Percentiles rank a stretch among this genome's conserved stretches.
Evolutionary conservation across 2,329 filamentous ascomycete species (phyloP).

Genomic region (Lasiodiplodia citricola): DNA sequence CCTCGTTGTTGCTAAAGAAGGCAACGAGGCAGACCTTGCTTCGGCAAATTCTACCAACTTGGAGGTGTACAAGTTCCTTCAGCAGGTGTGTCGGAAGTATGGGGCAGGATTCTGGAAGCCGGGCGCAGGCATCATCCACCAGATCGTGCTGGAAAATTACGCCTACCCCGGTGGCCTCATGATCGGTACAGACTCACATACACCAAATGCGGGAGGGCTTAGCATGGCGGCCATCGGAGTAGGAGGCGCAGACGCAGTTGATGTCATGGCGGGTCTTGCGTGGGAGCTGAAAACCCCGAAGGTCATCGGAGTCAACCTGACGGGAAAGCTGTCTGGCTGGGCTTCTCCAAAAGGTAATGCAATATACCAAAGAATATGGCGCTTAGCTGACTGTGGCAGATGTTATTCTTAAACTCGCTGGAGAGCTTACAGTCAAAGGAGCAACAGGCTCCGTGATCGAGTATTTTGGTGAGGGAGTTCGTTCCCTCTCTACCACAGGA

Average conservation of each 20-base stretch:
- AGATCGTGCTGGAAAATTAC: slow-evolving; percentile 70
- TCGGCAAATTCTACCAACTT: slow-evolving; percentile 94
- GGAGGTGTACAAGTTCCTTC: slow-evolving; percentile 98
- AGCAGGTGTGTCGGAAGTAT: slow-evolving; percentile 94
- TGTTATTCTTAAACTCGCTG: slow-evolving; percentile 59
- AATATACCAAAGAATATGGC: slow-evolving; percentile 97
- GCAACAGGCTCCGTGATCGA: slow-evolving; percentile 79
- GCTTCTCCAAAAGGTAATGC: slow-evolving; percentile 85
- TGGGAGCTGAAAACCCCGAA: slow-evolving; percentile 99
- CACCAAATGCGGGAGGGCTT: slow-evolving; percentile 90
- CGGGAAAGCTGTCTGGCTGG: slow-evolving; percentile 88
- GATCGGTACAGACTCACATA: slow-evolving; percentile 97
- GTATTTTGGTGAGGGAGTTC: slow-evolving; percentile 70
- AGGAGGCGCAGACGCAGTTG: slow-evolving; percentile 94
- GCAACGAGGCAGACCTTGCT: slow-evolving; percentile 89
- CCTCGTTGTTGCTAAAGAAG: slow-evolving; percentile 96
- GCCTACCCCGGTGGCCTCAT: slow-evolving; percentile 97
- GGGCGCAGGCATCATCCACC: not conserved
- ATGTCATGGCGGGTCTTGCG: slow-evolving; percentile 91
- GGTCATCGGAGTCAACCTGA: slow-evolving; percentile 90
- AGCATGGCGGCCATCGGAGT: slow-evolving; percentile 95
- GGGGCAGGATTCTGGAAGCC: slow-evolving; percentile 64
- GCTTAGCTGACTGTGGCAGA: slow-evolving; percentile 92
- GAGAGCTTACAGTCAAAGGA: not conserved
- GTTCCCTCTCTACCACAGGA: slow-evolving; percentile 78